A percentile compares a stretch with the other conserved stretches of the same genome.
phyloP scores from a whole-genome alignment of 2,329 filamentous ascomycete species.

The Sporothrix brunneoviolacea region DNA sequence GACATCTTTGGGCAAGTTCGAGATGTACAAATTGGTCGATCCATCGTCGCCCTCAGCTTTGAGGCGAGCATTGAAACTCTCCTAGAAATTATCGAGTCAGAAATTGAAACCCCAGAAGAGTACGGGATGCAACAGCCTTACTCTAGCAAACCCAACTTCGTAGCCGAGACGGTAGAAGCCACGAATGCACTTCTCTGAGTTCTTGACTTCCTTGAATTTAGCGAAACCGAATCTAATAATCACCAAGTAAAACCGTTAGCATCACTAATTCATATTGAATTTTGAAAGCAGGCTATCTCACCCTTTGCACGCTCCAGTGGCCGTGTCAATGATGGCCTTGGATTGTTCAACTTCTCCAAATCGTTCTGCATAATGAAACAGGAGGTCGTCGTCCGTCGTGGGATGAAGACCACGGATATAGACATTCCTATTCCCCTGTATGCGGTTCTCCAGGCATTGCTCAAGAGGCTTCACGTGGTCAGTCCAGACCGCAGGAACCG shows the following conservation, averaged over 20 bases:
- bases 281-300: constrained; percentile 36
- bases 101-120: too few species aligned
- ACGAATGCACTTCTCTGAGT: constrained; percentile 93
- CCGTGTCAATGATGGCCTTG: constrained; percentile 96
- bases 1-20: constrained; percentile 86
- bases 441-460: constrained; percentile 89
- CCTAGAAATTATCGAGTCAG: too few species aligned
- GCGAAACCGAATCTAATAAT: constrained; percentile 82
- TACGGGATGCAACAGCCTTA: constrained; percentile 45
- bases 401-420: constrained; percentile 96
- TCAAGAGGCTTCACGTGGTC: constrained; percentile 86
- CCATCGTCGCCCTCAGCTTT: constrained; percentile 86
- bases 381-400: constrained; percentile 86
- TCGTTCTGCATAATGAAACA: constrained; percentile 73
- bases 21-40: constrained; percentile 97
- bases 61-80: constrained; percentile 96
- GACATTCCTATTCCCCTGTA: constrained; percentile 87
- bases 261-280: background rate
- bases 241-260: background rate
- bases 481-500: constrained; percentile 83
- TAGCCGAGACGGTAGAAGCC: constrained; percentile 93
- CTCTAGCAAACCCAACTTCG: constrained; percentile 93
- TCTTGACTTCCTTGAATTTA: constrained; percentile 79
- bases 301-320: constrained; percentile 94
- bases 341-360: constrained; percentile 94